Evolutionary conservation across 768 basidiomycete genomes (phyloP).

Genomic region (Boletus huronensis): DNA sequence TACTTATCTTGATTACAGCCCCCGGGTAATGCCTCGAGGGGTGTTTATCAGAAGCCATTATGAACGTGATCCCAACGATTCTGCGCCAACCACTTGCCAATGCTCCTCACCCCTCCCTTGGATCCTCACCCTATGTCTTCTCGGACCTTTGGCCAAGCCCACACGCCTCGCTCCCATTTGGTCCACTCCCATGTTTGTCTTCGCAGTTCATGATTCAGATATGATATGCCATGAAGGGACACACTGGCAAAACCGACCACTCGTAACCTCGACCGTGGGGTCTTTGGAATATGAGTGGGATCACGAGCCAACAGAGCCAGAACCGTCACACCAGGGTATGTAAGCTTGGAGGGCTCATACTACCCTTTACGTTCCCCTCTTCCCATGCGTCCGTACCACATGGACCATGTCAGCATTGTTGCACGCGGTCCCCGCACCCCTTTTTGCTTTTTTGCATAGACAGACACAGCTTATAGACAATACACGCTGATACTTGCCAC

Average conservation of each 20-base stretch:
- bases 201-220: neutral
- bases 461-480: conserved; percentile 6
- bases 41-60: conserved; percentile 11
- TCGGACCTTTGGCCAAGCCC: neutral
- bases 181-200: conserved; percentile 2
- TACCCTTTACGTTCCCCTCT: conserved; percentile 8
- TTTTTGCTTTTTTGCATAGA: neutral
- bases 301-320: neutral
- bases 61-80: neutral
- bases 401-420: conserved; percentile 3
- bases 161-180: neutral
- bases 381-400: conserved; percentile 14
- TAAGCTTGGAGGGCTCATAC: neutral
- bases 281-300: neutral
- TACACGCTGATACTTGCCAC: neutral
- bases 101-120: neutral
- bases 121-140: neutral
- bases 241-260: neutral
- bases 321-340: conserved; percentile 2
- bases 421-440: conserved; percentile 8
- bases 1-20: conserved; percentile 5
- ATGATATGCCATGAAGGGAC: neutral
- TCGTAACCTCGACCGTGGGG: neutral
- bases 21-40: conserved; percentile 6
- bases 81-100: neutral